A percentile compares a stretch with the other conserved stretches of the same genome.
These are phyloP conservation scores for Teunomyces stri DNA, from an alignment of 805 yeast species.

Conservation along the genomic window DNA sequence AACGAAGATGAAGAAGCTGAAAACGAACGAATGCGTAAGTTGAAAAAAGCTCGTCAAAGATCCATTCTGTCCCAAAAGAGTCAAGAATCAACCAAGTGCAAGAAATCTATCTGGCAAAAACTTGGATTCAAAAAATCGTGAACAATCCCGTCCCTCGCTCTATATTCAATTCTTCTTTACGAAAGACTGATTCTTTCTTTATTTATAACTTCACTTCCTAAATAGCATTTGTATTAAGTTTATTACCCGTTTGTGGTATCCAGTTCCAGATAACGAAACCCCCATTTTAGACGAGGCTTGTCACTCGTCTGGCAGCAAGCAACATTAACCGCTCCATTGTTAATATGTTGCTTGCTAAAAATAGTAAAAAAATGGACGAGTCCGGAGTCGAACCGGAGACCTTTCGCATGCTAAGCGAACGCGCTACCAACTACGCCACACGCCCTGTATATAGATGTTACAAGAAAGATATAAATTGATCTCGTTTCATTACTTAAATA, in stretches of 20 bases:
- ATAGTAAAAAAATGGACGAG: constrained; percentile 52
- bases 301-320: too few relatives aligned
- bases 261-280: too few relatives aligned
- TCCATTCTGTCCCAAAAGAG: constrained; percentile 8
- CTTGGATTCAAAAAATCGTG: constrained; percentile 12
- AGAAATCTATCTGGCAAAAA: constrained; percentile 13
- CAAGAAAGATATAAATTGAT: too few relatives aligned
- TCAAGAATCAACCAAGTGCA: constrained; percentile 5
- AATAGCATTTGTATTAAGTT: neutral
- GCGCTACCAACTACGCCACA: constrained; percentile 86
- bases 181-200: neutral
- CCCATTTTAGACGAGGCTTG: neutral
- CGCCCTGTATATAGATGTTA: constrained; percentile 42
- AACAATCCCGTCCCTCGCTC: too few relatives aligned
- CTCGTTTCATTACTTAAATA: too few relatives aligned
- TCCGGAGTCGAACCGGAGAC: constrained; percentile 78
- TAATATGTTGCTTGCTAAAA: too few relatives aligned
- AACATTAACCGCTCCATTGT: too few relatives aligned
- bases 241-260: too few relatives aligned
- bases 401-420: constrained; percentile 79
- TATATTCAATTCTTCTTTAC: constrained; percentile 1
- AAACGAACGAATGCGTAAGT: constrained; percentile 9
- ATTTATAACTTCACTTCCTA: neutral
- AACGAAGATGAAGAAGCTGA: constrained; percentile 28
- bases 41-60: constrained; percentile 10